These are phyloP conservation scores for Thamnidium elegans DNA, from an alignment of 192 early-diverging fungal species.

Conservation along the genomic window DNA sequence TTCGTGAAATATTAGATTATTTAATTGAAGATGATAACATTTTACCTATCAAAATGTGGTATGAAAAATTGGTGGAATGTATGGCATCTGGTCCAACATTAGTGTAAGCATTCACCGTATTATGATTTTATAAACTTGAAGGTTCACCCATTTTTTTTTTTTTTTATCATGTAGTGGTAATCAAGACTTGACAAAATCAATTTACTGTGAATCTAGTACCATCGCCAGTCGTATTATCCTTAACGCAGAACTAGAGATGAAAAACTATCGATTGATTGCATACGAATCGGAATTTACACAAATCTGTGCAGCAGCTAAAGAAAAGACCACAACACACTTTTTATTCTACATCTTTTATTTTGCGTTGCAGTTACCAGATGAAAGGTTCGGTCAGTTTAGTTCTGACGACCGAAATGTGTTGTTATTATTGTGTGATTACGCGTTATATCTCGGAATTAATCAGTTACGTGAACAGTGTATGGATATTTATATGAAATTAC, in stretches of 20 bases:
- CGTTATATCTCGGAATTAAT: no score
- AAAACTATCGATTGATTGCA: not conserved
- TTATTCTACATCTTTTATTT: not conserved
- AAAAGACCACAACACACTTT: not conserved
- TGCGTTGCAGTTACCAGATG: not conserved
- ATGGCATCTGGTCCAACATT: not conserved
- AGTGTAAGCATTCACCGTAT: not conserved
- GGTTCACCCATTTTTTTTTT: no score
- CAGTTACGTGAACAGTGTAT: no score
- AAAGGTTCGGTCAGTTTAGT: no score
- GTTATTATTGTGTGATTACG: no score
- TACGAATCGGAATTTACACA: not conserved
- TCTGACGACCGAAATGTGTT: no score
- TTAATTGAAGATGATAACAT: slow-evolving; percentile 7
- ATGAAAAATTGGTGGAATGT: not conserved
- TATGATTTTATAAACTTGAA: no score
- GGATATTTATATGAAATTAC: no score
- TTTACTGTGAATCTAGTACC: slow-evolving; percentile 4
- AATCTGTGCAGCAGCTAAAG: not conserved
- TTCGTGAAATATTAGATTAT: slow-evolving; percentile 14
- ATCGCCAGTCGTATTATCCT: slow-evolving; percentile 3
- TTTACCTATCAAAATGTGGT: slow-evolving; percentile 4
- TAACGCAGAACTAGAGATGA: slow-evolving; percentile 3
- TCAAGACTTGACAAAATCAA: not conserved
- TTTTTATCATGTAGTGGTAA: no score